phyloP scores from a whole-genome alignment of 331 rosid genomes.

The Rosa hybrid region DNA sequence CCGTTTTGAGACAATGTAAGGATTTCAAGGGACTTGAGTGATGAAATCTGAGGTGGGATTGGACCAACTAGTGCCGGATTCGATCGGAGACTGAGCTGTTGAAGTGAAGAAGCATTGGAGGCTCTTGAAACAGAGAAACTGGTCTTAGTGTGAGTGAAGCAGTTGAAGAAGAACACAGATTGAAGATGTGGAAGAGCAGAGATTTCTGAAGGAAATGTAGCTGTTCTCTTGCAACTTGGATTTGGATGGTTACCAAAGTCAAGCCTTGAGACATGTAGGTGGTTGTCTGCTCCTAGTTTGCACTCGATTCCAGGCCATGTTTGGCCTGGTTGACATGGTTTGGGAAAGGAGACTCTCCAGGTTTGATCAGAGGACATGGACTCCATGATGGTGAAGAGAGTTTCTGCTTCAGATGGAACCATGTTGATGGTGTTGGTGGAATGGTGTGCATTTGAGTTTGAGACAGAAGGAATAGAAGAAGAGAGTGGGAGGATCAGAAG shows the following conservation, averaged over 20 bases:
- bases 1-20: constrained; percentile 58
- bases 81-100: constrained; percentile 52
- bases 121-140: constrained; percentile 21
- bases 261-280: constrained; percentile 48
- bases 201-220: constrained; percentile 43
- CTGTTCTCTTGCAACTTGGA: constrained; percentile 45
- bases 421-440: constrained; percentile 15
- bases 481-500: constrained; percentile 17
- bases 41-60: constrained; percentile 46
- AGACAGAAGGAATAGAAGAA: constrained; percentile 20
- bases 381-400: constrained; percentile 54
- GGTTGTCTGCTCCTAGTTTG: constrained; percentile 28
- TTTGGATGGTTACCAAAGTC: constrained; percentile 51
- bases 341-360: constrained; percentile 46
- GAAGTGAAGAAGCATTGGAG: constrained; percentile 40
- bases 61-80: constrained; percentile 44
- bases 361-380: constrained; percentile 50
- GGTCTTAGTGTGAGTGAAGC: constrained; percentile 45
- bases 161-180: constrained; percentile 51
- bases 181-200: constrained; percentile 46
- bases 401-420: constrained; percentile 41
- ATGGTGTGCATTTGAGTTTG: constrained; percentile 16
- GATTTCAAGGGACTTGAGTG: constrained; percentile 42
- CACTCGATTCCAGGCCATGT: constrained; percentile 58
- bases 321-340: constrained; percentile 42